Evolutionary conservation across 2,329 filamentous ascomycete species (phyloP), one percentile per base, ranked within the genome.

Genomic region (Xylariaceae sp.): DNA sequence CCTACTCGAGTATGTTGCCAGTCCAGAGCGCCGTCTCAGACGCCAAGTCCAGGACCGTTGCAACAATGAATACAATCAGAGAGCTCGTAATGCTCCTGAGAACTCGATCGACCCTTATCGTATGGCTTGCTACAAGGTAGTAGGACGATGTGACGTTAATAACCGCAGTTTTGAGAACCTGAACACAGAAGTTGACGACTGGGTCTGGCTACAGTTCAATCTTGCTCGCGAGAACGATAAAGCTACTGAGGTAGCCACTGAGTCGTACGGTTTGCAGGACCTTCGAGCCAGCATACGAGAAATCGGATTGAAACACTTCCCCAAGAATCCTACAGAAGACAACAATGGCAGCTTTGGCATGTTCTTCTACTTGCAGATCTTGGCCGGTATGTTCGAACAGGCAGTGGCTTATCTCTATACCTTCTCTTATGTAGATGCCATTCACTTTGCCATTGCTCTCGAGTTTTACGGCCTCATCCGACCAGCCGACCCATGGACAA

Each of bases 101-200:
- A 85, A 91, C 62, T 87, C 88, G 2, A 83, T 94, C 53, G 93
- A 98, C 64, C 93, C 93, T 21, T 98, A 94, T 71, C 84, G 90
- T 43, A 91, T 95, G 82, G 91, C 92, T 38, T 96, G 93, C 66
- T 97, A 97, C 76, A 97, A 98, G 75, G 84, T 98, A 50, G 86
- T 98, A 57, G 93, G 94, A 37, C 89, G 83, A 37, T 85, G 82
- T 56, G 83, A 85, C 58, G 69, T 86, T 21, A 73, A 71, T 60
- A 82, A 83, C 65, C 78, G 83, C 52, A 80, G 75, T 55, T 65
- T 86, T 22, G 80, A 83, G 20, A 77, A 77, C 37, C 68, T 86
- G 27, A 79, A 79, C 57, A 80, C 76, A 12, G 79, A 82, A 47
- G 79, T 85, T 48, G 79, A 84, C 59, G 83, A 86, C 65, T 86